Conservation (phyloP, 805 yeast genomes). For the Kregervanrija fluxuum region DNA sequence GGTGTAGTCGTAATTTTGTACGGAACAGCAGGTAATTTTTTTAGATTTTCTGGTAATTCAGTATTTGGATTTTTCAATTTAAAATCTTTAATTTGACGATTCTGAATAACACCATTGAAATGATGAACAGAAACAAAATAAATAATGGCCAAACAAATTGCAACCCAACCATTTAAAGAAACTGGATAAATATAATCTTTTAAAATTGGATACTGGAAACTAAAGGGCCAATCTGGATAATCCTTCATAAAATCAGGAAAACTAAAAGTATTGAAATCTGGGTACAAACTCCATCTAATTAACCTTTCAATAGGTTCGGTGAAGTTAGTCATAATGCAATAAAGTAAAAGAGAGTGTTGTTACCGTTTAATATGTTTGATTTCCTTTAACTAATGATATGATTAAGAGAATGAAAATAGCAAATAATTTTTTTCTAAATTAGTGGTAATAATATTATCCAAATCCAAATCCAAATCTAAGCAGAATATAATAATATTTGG, state of each 20-base stretch:
- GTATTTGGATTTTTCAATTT: slow-evolving; percentile 20
- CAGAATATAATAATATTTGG: too few relatives aligned
- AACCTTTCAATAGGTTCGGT: slow-evolving; percentile 9
- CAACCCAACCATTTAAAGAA: slow-evolving; percentile 45
- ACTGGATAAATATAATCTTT: slow-evolving; percentile 28
- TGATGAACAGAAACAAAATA: slow-evolving; percentile 55
- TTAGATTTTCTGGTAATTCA: slow-evolving; percentile 20
- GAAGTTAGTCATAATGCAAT: neutral
- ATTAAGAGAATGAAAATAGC: neutral
- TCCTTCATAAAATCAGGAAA: slow-evolving; percentile 21
- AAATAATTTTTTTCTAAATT: too few relatives aligned
- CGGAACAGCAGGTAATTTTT: slow-evolving; percentile 48
- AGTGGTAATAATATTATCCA: too few relatives aligned
- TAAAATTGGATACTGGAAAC: slow-evolving; percentile 15
- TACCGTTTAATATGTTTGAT: neutral
- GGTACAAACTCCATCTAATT: slow-evolving; percentile 17
- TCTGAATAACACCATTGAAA: slow-evolving; percentile 40
- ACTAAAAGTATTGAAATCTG: slow-evolving; percentile 20
- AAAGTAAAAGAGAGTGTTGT: neutral
- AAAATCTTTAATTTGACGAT: slow-evolving; percentile 35
- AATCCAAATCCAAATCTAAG: too few relatives aligned
- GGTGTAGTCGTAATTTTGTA: slow-evolving; percentile 35
- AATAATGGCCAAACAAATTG: slow-evolving; percentile 47
- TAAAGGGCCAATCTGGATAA: slow-evolving; percentile 23
- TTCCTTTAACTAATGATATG: neutral